A percentile compares a stretch with the other conserved stretches of the same genome.
phyloP scores from a whole-genome alignment of 768 basidiomycete genomes.

The Grammothele lineata region DNA sequence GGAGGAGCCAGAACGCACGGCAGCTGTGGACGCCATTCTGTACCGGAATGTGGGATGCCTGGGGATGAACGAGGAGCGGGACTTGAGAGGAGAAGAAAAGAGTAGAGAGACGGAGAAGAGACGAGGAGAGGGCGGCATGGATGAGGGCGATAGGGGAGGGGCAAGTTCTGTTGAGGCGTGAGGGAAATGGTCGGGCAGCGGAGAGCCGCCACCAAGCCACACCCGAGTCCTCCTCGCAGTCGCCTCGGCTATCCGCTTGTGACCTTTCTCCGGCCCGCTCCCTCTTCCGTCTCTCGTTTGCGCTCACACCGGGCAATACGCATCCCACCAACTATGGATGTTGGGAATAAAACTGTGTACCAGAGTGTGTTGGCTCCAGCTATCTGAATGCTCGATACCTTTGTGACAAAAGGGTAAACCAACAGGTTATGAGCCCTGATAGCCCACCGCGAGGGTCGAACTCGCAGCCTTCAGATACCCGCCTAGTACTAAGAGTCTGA shows the following conservation, averaged over 20 bases:
- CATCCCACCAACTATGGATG: no score
- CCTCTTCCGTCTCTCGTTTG: no score
- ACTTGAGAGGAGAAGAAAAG: background rate
- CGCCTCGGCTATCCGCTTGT: no score
- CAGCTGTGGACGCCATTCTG: constrained; percentile 8
- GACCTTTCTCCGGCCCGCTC: no score
- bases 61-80: constrained; percentile 4
- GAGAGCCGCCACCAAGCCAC: no score
- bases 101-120: constrained; percentile 3
- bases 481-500: constrained; percentile 69
- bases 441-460: constrained; percentile 64
- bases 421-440: no score
- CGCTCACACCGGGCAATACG: no score
- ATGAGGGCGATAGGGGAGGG: constrained; percentile 3
- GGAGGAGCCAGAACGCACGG: background rate
- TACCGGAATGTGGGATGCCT: constrained; percentile 4
- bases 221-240: no score
- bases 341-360: no score
- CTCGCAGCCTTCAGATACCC: constrained; percentile 61
- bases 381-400: no score
- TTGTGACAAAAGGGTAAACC: no score
- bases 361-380: no score
- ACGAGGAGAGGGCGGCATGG: constrained; percentile 5
- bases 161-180: background rate
- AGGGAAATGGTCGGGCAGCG: background rate